A percentile compares a stretch with the other conserved stretches of the same genome.
phyloP scores from a whole-genome alignment of 345 rosid species.

The Abelmoschus esculentus region DNA sequence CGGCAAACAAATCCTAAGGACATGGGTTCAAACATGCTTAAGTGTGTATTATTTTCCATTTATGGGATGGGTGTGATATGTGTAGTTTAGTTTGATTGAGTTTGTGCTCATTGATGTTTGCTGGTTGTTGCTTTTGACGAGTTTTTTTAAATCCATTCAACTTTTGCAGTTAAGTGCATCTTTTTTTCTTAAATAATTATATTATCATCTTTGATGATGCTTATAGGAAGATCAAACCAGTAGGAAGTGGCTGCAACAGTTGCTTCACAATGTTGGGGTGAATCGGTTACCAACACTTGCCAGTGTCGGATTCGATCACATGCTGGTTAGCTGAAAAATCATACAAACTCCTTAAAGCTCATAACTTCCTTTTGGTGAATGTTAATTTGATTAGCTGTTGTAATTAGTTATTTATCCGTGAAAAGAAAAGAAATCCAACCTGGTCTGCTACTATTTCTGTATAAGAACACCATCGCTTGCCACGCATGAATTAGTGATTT shows the following conservation, averaged over 20 bases:
- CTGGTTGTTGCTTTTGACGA: background rate
- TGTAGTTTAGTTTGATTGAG: too few species aligned
- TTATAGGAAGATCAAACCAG: constrained; percentile 87
- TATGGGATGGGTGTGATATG: too few species aligned
- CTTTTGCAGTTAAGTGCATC: background rate
- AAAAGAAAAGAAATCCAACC: background rate
- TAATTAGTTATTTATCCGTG: background rate
- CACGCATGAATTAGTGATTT: too few species aligned
- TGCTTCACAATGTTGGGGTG: constrained; percentile 76
- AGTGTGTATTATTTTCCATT: too few species aligned
- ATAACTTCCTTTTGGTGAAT: background rate
- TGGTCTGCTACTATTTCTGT: too few species aligned
- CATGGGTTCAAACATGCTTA: too few species aligned
- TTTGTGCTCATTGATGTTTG: too few species aligned
- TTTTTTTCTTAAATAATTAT: background rate
- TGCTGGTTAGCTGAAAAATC: constrained; percentile 45
- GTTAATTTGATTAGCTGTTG: constrained; percentile 1
- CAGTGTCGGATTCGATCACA: constrained; percentile 75
- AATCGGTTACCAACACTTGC: constrained; percentile 56
- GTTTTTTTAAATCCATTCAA: constrained; percentile 1
- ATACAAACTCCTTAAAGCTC: background rate
- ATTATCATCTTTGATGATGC: background rate
- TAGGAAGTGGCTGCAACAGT: constrained; percentile 87
- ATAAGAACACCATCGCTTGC: too few species aligned
- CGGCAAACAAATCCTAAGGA: too few species aligned